A percentile compares a stretch with the other conserved stretches of the same genome.
These are phyloP conservation scores for Aureobasidium zeae DNA, from an alignment of 2,329 filamentous ascomycete genomes.

Conservation along the genomic window DNA sequence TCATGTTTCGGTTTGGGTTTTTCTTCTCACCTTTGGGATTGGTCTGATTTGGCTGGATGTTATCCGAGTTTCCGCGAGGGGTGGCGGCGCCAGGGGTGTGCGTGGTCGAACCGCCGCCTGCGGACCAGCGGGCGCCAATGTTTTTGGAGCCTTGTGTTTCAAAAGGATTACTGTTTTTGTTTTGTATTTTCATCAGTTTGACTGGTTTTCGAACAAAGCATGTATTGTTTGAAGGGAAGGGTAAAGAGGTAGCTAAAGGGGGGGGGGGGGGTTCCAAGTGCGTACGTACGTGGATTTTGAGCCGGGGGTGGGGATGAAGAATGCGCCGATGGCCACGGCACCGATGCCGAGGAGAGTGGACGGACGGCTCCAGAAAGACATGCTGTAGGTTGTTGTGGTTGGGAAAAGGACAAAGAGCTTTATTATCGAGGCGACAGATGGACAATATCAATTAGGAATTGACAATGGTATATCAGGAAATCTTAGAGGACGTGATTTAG, in stretches of 20 bases:
- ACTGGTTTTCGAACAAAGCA: too few species aligned
- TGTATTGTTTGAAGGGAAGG: too few species aligned
- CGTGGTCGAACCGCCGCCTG: constrained; percentile 28
- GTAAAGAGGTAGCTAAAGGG: too few species aligned
- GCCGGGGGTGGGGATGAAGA: constrained; percentile 20
- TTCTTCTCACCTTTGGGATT: constrained; percentile 23
- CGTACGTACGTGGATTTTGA: constrained; percentile 12
- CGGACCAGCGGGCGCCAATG: constrained; percentile 28
- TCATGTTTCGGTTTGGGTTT: too few species aligned
- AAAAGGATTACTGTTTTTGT: constrained; percentile 22
- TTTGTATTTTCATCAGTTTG: too few species aligned
- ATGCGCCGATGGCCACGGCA: constrained; percentile 21
- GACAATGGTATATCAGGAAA: too few species aligned
- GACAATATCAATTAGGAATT: too few species aligned
- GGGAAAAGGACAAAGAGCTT: not conserved
- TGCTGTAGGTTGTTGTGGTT: constrained; percentile 4
- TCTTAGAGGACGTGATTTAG: too few species aligned
- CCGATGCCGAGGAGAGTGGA: constrained; percentile 27
- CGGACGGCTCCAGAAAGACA: constrained; percentile 22
- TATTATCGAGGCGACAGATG: too few species aligned
- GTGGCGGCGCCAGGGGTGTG: constrained; percentile 30
- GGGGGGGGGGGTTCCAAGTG: too few species aligned
- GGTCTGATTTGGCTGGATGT: constrained; percentile 21
- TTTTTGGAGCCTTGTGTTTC: constrained; percentile 29
- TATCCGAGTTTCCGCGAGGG: constrained; percentile 24